A percentile compares a stretch with the other conserved stretches of the same genome.
Evolutionary conservation across 768 basidiomycete genomes (phyloP).

Genomic region (Austroboletus festivus): DNA sequence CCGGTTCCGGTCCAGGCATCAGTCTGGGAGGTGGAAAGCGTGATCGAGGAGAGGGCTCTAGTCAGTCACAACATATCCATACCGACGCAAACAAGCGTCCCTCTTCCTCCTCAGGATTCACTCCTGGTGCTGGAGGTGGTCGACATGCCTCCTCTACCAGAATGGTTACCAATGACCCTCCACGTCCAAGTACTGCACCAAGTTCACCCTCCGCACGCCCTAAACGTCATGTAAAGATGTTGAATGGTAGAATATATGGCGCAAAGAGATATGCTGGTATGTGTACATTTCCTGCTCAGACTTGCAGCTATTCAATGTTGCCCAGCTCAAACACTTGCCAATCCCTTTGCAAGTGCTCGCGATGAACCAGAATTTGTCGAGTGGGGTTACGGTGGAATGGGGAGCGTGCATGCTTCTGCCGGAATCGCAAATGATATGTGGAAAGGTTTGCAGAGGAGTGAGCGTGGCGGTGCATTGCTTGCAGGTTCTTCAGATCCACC

Average conservation of each 20-base stretch:
- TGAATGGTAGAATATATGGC: conserved; percentile 87
- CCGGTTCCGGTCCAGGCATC: conserved; percentile 9
- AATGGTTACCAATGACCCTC: neutral
- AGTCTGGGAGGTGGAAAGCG: neutral
- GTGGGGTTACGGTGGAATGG: conserved; percentile 91
- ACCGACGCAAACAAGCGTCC: conserved; percentile 17
- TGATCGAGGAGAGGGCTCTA: conserved; percentile 5
- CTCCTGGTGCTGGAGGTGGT: conserved; percentile 30
- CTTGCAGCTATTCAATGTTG: neutral
- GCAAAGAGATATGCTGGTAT: conserved; percentile 32
- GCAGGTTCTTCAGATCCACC: conserved; percentile 7
- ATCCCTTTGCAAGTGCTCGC: conserved; percentile 61
- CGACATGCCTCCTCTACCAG: conserved; percentile 20
- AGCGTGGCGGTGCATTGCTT: conserved; percentile 25
- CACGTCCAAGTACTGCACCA: conserved; percentile 12
- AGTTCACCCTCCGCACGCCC: conserved; percentile 2
- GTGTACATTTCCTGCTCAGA: neutral
- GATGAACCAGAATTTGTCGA: conserved; percentile 83
- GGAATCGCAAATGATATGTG: conserved; percentile 29
- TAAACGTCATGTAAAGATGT: conserved; percentile 53
- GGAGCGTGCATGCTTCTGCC: conserved; percentile 40
- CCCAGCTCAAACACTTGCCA: conserved; percentile 36
- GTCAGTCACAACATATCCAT: neutral
- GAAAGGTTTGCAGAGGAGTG: conserved; percentile 26
- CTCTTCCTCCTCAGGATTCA: conserved; percentile 23